phyloP scores from a whole-genome alignment of 352 stramenopile species.

The Phytophthora fragariae region DNA sequence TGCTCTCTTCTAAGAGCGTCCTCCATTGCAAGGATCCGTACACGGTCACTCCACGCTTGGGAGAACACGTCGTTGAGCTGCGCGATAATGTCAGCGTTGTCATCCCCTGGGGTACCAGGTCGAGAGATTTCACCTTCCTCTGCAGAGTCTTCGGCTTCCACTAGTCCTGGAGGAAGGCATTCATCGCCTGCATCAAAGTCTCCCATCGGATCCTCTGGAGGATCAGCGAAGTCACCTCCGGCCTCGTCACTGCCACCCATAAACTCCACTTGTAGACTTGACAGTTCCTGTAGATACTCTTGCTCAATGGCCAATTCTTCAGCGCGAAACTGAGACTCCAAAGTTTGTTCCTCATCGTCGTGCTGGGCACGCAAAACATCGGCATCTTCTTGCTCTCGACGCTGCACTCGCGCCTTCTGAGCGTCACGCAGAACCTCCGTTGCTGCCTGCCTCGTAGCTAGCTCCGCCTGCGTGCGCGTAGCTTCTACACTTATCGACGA shows the following conservation, averaged over 20 bases:
- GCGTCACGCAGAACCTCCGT: conserved; percentile 38
- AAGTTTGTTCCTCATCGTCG: conserved; percentile 34
- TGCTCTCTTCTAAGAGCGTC: conserved; percentile 45
- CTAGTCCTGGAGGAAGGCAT: neutral
- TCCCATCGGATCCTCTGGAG: conserved; percentile 18
- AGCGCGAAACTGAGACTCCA: conserved; percentile 54
- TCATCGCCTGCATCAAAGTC: conserved; percentile 18
- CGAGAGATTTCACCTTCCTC: neutral
- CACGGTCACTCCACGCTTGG: conserved; percentile 40
- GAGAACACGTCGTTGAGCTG: conserved; percentile 46
- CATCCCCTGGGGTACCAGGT: conserved; percentile 8
- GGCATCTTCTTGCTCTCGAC: conserved; percentile 37
- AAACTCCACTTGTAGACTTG: conserved; percentile 64
- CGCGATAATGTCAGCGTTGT: conserved; percentile 46
- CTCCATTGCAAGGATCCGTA: conserved; percentile 35
- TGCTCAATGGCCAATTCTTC: conserved; percentile 61
- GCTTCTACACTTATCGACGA: conserved; percentile 58
- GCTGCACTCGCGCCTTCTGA: conserved; percentile 35
- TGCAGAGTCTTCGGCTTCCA: neutral
- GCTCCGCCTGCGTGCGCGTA: conserved; percentile 51
- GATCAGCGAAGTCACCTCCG: conserved; percentile 40
- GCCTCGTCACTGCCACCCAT: conserved; percentile 20
- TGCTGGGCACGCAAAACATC: conserved; percentile 35
- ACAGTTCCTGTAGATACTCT: conserved; percentile 61
- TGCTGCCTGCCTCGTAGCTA: conserved; percentile 46